Percentiles rank a stretch among this genome's conserved stretches.
These are phyloP conservation scores for Collybiopsis confluens DNA, from an alignment of 768 basidiomycete species.

Conservation along the genomic window DNA sequence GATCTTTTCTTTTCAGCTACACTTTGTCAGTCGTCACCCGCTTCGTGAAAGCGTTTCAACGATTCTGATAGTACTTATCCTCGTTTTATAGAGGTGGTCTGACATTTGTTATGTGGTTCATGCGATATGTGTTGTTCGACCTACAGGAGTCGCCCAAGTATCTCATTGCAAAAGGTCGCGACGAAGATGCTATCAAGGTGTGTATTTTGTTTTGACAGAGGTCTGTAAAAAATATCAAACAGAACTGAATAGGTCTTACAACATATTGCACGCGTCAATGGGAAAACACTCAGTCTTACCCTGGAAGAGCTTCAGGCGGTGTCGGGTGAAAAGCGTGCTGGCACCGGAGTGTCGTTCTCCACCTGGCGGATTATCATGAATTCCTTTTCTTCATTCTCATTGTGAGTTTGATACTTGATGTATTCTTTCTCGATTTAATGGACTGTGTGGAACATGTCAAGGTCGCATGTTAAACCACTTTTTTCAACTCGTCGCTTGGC, in stretches of 20 bases:
- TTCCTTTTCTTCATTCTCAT: conserved; percentile 34
- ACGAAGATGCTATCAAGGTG: conserved; percentile 50
- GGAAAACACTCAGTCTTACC: conserved; percentile 39
- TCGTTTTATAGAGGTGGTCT: conserved; percentile 32
- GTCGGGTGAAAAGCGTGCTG: conserved; percentile 13
- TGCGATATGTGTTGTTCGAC: conserved; percentile 53
- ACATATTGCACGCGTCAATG: conserved; percentile 44
- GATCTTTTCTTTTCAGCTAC: conserved; percentile 21
- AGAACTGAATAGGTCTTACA: conserved; percentile 34
- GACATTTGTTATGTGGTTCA: conserved; percentile 49
- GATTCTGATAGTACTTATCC: neutral
- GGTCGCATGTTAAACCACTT: conserved; percentile 46
- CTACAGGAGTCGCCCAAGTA: conserved; percentile 62
- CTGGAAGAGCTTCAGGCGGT: conserved; percentile 37
- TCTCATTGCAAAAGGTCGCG: conserved; percentile 51
- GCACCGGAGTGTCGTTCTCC: conserved; percentile 23
- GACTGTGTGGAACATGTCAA: conserved; percentile 12
- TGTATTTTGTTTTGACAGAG: conserved; percentile 11
- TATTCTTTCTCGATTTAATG: conserved; percentile 2
- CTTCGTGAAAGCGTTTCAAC: neutral
- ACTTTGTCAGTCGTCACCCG: conserved; percentile 27
- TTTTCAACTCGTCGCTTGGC: conserved; percentile 41
- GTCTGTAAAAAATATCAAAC: neutral
- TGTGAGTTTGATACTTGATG: conserved; percentile 24
- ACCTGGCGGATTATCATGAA: conserved; percentile 24